Evolutionary conservation across 805 yeast genomes (phyloP).

Genomic region (Zygosaccharomyces kombuchaensis): DNA sequence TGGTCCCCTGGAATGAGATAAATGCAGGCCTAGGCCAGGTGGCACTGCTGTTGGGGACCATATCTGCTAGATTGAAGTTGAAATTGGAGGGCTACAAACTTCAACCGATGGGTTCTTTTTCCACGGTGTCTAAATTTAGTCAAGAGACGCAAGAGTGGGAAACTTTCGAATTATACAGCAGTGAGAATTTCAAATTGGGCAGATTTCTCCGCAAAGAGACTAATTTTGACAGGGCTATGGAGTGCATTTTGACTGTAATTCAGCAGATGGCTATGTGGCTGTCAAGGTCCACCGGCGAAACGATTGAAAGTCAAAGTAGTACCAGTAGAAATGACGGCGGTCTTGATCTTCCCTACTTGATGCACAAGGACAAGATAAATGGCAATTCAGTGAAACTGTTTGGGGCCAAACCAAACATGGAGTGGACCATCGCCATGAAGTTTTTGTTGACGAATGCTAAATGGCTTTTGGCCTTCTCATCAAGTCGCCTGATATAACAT

Average conservation of each 20-base stretch:
- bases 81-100: conserved; percentile 56
- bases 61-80: conserved; percentile 53
- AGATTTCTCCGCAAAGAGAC: conserved; percentile 62
- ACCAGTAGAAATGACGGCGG: conserved; percentile 7
- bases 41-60: conserved; percentile 61
- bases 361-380: conserved; percentile 69
- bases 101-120: conserved; percentile 80
- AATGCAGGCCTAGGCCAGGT: conserved; percentile 90
- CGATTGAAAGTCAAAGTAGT: conserved; percentile 37
- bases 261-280: conserved; percentile 25
- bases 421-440: conserved; percentile 90
- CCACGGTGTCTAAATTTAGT: conserved; percentile 55
- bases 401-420: conserved; percentile 57
- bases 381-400: conserved; percentile 70
- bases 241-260: conserved; percentile 53
- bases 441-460: conserved; percentile 72
- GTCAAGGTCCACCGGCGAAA: conserved; percentile 29
- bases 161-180: conserved; percentile 57
- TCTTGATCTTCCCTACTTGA: conserved; percentile 64
- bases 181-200: conserved; percentile 68
- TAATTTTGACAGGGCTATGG: conserved; percentile 75
- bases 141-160: conserved; percentile 36
- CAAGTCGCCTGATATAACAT: conserved; percentile 32
- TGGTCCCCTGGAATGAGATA: conserved; percentile 84
- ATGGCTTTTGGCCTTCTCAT: conserved; percentile 80